Base-by-base conservation (phyloP, 495 filamentous ascomycete species). In the Penicillium desertorum region DNA sequence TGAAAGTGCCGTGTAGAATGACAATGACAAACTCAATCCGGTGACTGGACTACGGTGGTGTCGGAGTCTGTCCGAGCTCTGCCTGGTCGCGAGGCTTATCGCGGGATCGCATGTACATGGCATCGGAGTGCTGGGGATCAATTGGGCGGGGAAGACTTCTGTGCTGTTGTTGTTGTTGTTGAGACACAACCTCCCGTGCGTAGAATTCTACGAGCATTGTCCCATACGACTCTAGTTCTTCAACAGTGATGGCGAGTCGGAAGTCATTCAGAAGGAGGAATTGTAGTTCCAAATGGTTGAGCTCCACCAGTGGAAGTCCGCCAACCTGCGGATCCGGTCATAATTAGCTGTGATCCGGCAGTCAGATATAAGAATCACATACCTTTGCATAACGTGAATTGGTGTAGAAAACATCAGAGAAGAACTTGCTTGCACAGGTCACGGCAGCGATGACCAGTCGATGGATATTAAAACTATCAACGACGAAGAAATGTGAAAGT, bases 171-270 rank as follows among this genome's bases (percentile, higher is more conserved):
- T 39, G 59, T n/a, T 39, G 75, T 56, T 83, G 82, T 62, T 89
- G 89, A 8, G 88, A 79, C 6, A 96, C 81, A 19, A 96, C 88
- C 71, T 98, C 95, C 23, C 95, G 81, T 0, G 91, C 92, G 63
- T 98, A 99, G 69, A 98, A 99, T 69, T 98, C 92, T 10, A 99
- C 94, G 3, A 99, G 82, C 95, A 97, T 97, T 3, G 94, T 99
- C 8, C 93, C 94, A 59, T 99, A 99, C 3, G 91, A 90, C 70
- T 99, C 95, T 19, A 99, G 80, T 63, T 98, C 95, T 69, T 97
- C 93, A 9, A 98, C 89, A 0, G 95, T 88, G 3, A 98, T 88
- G 4, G 92, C 89, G 14, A 99, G 86, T 34, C 95, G 88, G 72
- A 99, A 99, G 68, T 98, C 94, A 69, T 99, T 99, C 43, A 99